Conservation (phyloP, 768 basidiomycete species). For the Russula vinacea region DNA sequence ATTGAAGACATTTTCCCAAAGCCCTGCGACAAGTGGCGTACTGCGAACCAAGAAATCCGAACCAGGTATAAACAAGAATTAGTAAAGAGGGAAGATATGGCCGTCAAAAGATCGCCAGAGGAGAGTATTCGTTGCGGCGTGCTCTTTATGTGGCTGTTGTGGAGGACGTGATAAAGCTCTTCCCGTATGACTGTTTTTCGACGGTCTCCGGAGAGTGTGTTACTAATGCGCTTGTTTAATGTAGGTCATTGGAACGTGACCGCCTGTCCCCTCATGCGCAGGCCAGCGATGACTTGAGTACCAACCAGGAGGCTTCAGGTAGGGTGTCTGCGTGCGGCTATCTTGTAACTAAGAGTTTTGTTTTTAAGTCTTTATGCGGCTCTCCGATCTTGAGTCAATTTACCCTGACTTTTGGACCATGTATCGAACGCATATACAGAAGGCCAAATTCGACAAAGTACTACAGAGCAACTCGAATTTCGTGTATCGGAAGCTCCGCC, state of each 20-base stretch:
- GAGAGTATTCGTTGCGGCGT: constrained; percentile 4
- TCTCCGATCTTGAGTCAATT: constrained; percentile 14
- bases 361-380: background rate
- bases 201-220: too few relatives aligned
- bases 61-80: background rate
- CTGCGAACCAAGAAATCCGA: background rate
- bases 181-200: constrained; percentile 11
- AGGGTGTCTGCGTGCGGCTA: background rate
- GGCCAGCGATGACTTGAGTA: background rate
- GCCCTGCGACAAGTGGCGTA: constrained; percentile 4
- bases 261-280: background rate
- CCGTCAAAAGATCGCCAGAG: background rate
- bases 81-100: background rate
- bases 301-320: background rate
- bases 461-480: constrained; percentile 5
- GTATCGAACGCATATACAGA: constrained; percentile 7
- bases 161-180: constrained; percentile 8
- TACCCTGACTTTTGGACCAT: background rate
- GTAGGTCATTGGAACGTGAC: constrained; percentile 15
- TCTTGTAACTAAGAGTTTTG: background rate
- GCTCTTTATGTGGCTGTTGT: constrained; percentile 9
- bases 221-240: background rate
- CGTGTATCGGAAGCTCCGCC: constrained; percentile 7
- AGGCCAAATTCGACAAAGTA: constrained; percentile 4
- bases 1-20: constrained; percentile 9